A percentile compares a stretch with the other conserved stretches of the same genome.
These are phyloP conservation scores for Mrakia hoshinonis DNA, from an alignment of 768 basidiomycete genomes.

Conservation along the genomic window DNA sequence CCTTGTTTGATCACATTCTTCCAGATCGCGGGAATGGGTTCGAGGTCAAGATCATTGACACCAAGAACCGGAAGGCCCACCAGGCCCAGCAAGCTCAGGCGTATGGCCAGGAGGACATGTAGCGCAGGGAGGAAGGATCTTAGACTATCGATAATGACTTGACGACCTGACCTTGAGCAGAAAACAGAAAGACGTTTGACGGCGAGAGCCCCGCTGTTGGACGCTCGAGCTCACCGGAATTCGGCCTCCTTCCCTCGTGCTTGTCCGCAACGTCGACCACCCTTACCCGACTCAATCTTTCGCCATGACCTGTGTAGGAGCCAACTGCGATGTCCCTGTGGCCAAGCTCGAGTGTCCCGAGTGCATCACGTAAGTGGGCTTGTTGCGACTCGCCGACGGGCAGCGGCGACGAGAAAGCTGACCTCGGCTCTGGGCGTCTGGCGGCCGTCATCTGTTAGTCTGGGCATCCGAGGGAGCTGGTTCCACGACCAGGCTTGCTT, in stretches of 20 bases:
- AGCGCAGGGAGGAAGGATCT: not conserved
- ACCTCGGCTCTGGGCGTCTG: not conserved
- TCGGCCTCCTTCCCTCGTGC: not conserved
- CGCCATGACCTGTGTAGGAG: slow-evolving; percentile 28
- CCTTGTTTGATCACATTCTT: too few species aligned
- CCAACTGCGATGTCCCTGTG: slow-evolving; percentile 13
- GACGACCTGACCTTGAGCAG: not conserved
- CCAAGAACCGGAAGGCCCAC: slow-evolving; percentile 64
- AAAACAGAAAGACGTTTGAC: not conserved
- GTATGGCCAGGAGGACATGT: slow-evolving; percentile 94
- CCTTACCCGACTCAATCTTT: not conserved
- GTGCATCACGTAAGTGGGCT: slow-evolving; percentile 67
- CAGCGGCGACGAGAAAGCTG: not conserved
- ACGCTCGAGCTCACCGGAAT: not conserved
- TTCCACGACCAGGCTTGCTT: slow-evolving; percentile 96
- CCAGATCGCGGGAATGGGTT: slow-evolving; percentile 92
- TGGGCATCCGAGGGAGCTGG: slow-evolving; percentile 43
- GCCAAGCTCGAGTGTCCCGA: slow-evolving; percentile 82
- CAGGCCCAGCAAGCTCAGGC: slow-evolving; percentile 62
- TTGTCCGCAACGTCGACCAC: not conserved
- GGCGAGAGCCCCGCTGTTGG: too few species aligned
- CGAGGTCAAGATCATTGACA: slow-evolving; percentile 85
- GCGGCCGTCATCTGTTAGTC: slow-evolving; percentile 31
- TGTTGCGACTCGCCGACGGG: not conserved
- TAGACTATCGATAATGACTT: not conserved